These are phyloP conservation scores for Rubroboletus satanas DNA, from an alignment of 768 basidiomycete genomes.

Conservation along the genomic window DNA sequence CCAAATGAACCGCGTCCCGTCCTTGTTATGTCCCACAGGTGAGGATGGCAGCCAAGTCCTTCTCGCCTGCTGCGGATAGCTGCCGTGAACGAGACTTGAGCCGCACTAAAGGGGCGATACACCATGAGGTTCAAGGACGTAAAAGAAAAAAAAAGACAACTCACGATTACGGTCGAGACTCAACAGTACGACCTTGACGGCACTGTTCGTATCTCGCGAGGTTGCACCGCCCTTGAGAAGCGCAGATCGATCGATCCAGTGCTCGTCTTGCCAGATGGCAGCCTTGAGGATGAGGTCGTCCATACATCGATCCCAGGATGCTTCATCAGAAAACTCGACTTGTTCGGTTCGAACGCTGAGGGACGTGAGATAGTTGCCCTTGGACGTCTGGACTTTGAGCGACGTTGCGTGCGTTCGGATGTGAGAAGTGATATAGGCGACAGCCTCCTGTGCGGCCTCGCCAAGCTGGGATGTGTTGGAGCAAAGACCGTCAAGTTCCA, in stretches of 20 bases:
- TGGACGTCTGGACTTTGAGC: slow-evolving; percentile 92
- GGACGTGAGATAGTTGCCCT: slow-evolving; percentile 87
- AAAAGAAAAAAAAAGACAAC: slow-evolving; percentile 31
- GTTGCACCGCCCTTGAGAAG: slow-evolving; percentile 48
- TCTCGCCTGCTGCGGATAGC: slow-evolving; percentile 80
- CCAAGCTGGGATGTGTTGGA: slow-evolving; percentile 63
- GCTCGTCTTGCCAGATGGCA: slow-evolving; percentile 89
- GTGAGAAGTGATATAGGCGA: slow-evolving; percentile 71
- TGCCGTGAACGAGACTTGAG: slow-evolving; percentile 87
- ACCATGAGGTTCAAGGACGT: slow-evolving; percentile 9
- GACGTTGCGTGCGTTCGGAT: slow-evolving; percentile 69
- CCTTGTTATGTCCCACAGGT: slow-evolving; percentile 30
- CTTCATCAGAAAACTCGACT: slow-evolving; percentile 59
- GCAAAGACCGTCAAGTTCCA: slow-evolving; percentile 92
- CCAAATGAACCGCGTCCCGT: neutral
- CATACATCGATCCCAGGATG: slow-evolving; percentile 69
- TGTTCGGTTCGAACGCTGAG: slow-evolving; percentile 82
- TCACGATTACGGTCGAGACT: slow-evolving; percentile 89
- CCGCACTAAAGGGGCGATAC: slow-evolving; percentile 55
- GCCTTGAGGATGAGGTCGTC: slow-evolving; percentile 93
- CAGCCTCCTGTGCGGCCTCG: slow-evolving; percentile 66
- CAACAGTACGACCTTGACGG: slow-evolving; percentile 82
- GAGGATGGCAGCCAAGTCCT: slow-evolving; percentile 74
- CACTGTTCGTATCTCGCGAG: slow-evolving; percentile 38
- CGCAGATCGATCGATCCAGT: slow-evolving; percentile 82